A percentile compares a stretch with the other conserved stretches of the same genome.
Evolutionary conservation across 2,329 filamentous ascomycete genomes (phyloP).

Genomic region (Phyllosticta ampelicida): DNA sequence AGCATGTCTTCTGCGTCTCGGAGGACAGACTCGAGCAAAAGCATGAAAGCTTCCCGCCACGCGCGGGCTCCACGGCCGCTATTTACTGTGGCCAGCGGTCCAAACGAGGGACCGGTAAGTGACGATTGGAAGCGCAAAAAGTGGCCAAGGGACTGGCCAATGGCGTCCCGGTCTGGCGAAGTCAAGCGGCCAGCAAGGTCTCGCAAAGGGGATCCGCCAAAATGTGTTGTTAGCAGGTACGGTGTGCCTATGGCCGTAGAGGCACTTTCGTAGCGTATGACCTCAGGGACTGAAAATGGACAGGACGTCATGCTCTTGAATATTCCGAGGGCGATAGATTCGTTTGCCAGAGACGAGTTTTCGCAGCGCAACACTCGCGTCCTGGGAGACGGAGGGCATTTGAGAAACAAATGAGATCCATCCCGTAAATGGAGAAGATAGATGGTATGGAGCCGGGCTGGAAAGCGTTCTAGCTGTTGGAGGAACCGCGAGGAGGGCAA

Average conservation of each 20-base stretch:
- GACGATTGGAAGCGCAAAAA: conserved; percentile 34
- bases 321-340: conserved; percentile 28
- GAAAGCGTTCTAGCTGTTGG: conserved; percentile 25
- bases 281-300: conserved; percentile 26
- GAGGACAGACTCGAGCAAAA: conserved; percentile 42
- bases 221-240: conserved; percentile 24
- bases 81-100: conserved; percentile 38
- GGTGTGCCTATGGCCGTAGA: conserved; percentile 20
- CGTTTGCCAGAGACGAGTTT: conserved; percentile 29
- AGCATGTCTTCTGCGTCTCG: conserved; percentile 50
- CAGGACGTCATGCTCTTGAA: not conserved
- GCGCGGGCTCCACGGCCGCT: conserved; percentile 35
- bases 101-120: conserved; percentile 40
- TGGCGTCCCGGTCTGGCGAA: conserved; percentile 21
- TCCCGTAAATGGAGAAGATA: conserved; percentile 31
- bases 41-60: conserved; percentile 44
- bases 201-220: conserved; percentile 25
- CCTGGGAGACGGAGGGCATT: conserved; percentile 29
- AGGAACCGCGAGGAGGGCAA: conserved; percentile 23
- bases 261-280: conserved; percentile 28
- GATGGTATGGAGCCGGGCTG: conserved; percentile 28
- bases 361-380: conserved; percentile 34
- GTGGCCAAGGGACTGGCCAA: conserved; percentile 31
- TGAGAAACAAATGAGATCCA: conserved; percentile 30
- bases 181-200: conserved; percentile 24